These are phyloP conservation scores for Russula dissimulans DNA, from an alignment of 768 basidiomycete species.

Conservation along the genomic window DNA sequence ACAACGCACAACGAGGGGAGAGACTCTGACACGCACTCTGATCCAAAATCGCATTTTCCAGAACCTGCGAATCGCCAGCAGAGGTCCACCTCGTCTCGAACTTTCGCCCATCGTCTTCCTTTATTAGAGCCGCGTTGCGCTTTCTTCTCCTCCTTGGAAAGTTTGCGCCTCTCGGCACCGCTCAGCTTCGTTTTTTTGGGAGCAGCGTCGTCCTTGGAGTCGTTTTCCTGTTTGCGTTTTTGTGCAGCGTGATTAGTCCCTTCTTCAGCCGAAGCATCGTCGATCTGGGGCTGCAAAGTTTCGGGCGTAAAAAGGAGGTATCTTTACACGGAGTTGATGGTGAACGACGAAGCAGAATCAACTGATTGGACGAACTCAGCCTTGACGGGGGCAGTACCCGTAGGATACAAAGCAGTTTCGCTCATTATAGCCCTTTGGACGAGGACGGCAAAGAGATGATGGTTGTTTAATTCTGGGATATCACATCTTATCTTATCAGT, in stretches of 20 bases:
- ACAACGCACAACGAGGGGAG: background rate
- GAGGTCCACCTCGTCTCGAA: constrained; percentile 71
- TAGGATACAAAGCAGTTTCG: constrained; percentile 16
- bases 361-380: constrained; percentile 33
- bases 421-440: background rate
- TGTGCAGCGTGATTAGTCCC: constrained; percentile 30
- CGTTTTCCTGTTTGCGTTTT: constrained; percentile 14
- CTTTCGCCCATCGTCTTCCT: constrained; percentile 65
- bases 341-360: background rate
- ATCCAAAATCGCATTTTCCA: constrained; percentile 58
- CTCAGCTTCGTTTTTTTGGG: constrained; percentile 24
- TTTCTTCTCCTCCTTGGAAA: constrained; percentile 61
- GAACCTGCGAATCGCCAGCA: constrained; percentile 76
- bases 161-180: constrained; percentile 34
- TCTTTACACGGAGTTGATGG: constrained; percentile 22
- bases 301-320: constrained; percentile 30
- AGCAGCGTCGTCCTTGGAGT: constrained; percentile 20
- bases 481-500: constrained; percentile 12
- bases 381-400: constrained; percentile 49
- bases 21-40: constrained; percentile 35
- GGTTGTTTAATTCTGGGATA: background rate
- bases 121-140: constrained; percentile 77
- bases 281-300: constrained; percentile 25
- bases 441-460: background rate
- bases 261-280: constrained; percentile 62